A percentile compares a stretch with the other conserved stretches of the same genome.
Conservation (phyloP, 2,329 filamentous ascomycete genomes). For the Tolypocladium pustulatum region DNA sequence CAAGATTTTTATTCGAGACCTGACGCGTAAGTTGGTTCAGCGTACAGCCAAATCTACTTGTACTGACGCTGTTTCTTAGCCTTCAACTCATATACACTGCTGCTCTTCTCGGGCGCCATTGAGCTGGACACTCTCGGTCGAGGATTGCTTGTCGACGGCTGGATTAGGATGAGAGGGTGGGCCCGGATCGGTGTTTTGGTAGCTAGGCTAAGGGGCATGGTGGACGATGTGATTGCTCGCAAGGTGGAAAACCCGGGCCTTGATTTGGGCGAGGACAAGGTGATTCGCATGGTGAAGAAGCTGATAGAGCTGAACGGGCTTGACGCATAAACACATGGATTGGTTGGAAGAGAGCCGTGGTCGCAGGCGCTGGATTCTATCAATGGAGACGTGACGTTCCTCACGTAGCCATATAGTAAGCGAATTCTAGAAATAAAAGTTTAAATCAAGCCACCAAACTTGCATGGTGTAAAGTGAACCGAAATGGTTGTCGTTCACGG, state of each 20-base stretch:
- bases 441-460: background rate
- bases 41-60: too few species aligned
- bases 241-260: conserved; percentile 68
- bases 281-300: conserved; percentile 67
- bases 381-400: background rate
- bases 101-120: conserved; percentile 81
- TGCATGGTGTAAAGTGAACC: background rate
- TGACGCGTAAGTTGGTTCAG: conserved; percentile 60
- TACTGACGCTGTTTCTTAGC: conserved; percentile 32
- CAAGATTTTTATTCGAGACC: conserved; percentile 83
- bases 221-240: conserved; percentile 72
- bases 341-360: background rate
- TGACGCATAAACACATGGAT: conserved; percentile 40
- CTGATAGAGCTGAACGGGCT: conserved; percentile 85
- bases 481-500: background rate
- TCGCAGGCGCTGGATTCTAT: background rate
- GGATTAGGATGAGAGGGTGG: conserved; percentile 81
- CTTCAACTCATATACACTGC: conserved; percentile 79
- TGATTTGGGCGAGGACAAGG: conserved; percentile 48
- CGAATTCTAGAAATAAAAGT: background rate
- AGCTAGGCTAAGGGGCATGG: conserved; percentile 69
- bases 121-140: conserved; percentile 78
- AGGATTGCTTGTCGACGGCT: conserved; percentile 83
- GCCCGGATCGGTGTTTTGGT: conserved; percentile 88
- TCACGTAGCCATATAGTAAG: background rate